phyloP scores from a whole-genome alignment of 106 monocot genomes.

The Iris macrosiphon region DNA sequence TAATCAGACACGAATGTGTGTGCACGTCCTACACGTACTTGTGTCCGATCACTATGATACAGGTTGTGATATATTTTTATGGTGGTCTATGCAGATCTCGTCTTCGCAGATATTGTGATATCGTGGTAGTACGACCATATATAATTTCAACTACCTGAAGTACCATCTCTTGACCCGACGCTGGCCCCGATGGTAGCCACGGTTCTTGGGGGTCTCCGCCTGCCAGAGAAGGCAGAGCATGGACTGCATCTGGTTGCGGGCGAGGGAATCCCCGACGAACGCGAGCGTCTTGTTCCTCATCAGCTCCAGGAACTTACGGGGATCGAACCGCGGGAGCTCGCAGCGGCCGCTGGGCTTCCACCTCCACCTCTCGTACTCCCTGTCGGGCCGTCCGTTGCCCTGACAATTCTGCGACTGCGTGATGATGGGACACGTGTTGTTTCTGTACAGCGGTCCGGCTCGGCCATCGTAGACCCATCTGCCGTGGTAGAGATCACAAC shows the following conservation, averaged over 20 bases:
- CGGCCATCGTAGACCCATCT: conserved; percentile 48
- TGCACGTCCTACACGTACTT: too few relatives aligned
- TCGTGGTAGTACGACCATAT: too few relatives aligned
- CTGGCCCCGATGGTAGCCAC: conserved; percentile 22
- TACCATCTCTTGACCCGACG: conserved; percentile 40
- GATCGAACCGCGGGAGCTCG: conserved; percentile 63
- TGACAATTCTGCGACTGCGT: conserved; percentile 86
- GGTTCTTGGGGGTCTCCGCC: conserved; percentile 55
- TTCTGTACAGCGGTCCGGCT: conserved; percentile 62
- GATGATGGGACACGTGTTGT: conserved; percentile 70
- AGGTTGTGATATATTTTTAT: too few relatives aligned
- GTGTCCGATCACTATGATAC: too few relatives aligned
- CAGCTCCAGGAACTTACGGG: conserved; percentile 56
- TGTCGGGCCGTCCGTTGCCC: conserved; percentile 83
- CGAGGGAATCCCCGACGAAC: conserved; percentile 73
- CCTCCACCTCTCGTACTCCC: conserved; percentile 75
- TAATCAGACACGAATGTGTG: too few relatives aligned
- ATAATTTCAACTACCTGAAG: too few relatives aligned
- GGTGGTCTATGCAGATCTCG: too few relatives aligned
- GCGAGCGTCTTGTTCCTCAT: conserved; percentile 76
- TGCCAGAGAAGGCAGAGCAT: conserved; percentile 79
- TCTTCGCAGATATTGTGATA: too few relatives aligned
- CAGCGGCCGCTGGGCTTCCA: conserved; percentile 80
- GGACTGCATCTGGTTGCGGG: conserved; percentile 80
- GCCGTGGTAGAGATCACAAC: conserved; percentile 64